Conservation (phyloP, 2,329 filamentous ascomycete species). For the Ceratocystis variospora region DNA sequence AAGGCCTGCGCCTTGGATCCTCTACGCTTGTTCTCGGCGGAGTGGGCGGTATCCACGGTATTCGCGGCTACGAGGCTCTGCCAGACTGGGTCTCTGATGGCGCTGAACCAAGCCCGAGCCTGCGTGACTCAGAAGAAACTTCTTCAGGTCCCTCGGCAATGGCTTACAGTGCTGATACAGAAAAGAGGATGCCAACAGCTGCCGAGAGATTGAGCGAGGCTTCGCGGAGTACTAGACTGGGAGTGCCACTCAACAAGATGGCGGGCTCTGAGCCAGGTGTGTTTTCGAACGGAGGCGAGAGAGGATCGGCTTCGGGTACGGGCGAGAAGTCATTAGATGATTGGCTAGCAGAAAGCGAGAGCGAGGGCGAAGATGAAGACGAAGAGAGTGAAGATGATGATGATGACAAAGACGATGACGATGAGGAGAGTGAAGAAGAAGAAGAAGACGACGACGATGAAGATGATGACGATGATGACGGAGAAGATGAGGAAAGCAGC, state of each 20-base stretch:
- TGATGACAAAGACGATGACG: constrained; percentile 36
- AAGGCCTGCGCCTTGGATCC: constrained; percentile 66
- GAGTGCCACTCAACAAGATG: neutral
- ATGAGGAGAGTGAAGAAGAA: constrained; percentile 38
- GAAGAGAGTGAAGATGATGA: constrained; percentile 39
- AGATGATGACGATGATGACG: constrained; percentile 33
- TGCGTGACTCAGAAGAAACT: constrained; percentile 48
- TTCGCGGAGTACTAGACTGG: constrained; percentile 28
- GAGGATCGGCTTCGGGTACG: constrained; percentile 32
- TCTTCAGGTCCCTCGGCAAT: constrained; percentile 25
- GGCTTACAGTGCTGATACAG: constrained; percentile 27
- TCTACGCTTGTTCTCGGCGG: constrained; percentile 73
- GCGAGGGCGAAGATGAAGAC: constrained; percentile 41
- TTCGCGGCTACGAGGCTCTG: constrained; percentile 64
- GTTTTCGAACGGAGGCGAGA: neutral
- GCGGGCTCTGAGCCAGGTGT: neutral
- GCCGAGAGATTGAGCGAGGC: constrained; percentile 51
- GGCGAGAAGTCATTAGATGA: constrained; percentile 75
- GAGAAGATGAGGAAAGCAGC: constrained; percentile 34
- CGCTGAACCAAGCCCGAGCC: constrained; percentile 59
- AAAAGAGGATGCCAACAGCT: constrained; percentile 38
- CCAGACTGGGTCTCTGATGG: constrained; percentile 77
- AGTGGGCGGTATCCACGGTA: constrained; percentile 56
- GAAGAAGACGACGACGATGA: constrained; percentile 28
- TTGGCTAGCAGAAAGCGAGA: constrained; percentile 68